Evolutionary conservation across 805 yeast genomes (phyloP), one percentile per base, ranked within the genome.

Genomic region (Priceomyces fermenticarens): DNA sequence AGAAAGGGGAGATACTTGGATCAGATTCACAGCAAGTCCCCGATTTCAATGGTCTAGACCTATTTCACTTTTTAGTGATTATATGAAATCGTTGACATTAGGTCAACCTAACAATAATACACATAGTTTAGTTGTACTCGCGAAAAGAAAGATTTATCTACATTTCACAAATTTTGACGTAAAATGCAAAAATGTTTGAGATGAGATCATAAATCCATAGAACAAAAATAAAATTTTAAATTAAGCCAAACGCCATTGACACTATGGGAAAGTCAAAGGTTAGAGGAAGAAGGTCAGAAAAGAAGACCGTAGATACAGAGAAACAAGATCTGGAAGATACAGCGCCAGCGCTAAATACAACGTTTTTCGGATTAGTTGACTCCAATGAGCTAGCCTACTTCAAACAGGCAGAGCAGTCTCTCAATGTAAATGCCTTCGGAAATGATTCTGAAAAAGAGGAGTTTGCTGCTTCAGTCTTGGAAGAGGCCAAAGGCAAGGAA

Each of bases 401-500:
- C 72, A 88, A 88, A 54, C 88, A 84, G 54, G 96, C 97, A 0
- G 98, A 91, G 62, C 78, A 89, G 3, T 85, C 93, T 0, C 69
- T 91, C 32, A 83, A 89, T 35, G 75, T 88, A 31, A 81, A 89
- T 62, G 84, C 93, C 0, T 88, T 91, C 55, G 86, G 78, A 13
- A 65, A 72, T 12, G 72, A 77, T 3, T 96, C 87, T 40, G 97
- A 90, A 48, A 77, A 82, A 50, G 62, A 60, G 6, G 83, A 84
- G 1, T 89, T 91, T 54, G 81, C 88, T 25, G 62, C 75, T 2
- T 83, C 93, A 52, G 86, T 91, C 1, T 73, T 90, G 49, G 91
- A 84, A 48, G 99, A 93, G 66, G 77, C 89, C 15, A 72, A 75
- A 36, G 97, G 96, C 2, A 89, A 90, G 53, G 98, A 91, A 62